These are phyloP conservation scores for Symbiotaphrina buchneri DNA, from an alignment of 495 filamentous ascomycete species.

Conservation along the genomic window DNA sequence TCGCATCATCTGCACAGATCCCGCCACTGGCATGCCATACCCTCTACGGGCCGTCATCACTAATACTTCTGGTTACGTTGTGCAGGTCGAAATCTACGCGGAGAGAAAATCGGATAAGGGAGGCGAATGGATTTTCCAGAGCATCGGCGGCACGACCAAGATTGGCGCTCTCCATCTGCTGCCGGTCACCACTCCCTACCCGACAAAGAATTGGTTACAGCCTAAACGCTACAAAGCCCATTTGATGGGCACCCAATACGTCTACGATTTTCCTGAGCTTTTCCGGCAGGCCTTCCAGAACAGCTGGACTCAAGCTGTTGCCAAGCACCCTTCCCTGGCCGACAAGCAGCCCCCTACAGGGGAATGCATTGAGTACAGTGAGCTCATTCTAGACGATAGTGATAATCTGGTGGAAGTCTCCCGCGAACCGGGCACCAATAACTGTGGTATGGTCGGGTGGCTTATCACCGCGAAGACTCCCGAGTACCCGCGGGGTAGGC, in stretches of 20 bases:
- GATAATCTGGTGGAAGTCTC: conserved; percentile 83
- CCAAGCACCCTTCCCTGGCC: conserved; percentile 43
- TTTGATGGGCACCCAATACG: conserved; percentile 96
- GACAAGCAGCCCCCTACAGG: conserved; percentile 66
- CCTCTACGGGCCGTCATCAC: conserved; percentile 91
- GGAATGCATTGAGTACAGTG: conserved; percentile 88
- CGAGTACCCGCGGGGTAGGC: conserved; percentile 83
- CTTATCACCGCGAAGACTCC: conserved; percentile 89
- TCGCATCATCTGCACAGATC: conserved; percentile 91
- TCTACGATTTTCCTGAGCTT: conserved; percentile 98
- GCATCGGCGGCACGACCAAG: conserved; percentile 84
- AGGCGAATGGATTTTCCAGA: conserved; percentile 92
- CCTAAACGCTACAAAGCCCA: conserved; percentile 99
- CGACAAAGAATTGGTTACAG: conserved; percentile 95
- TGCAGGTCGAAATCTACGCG: conserved; percentile 91
- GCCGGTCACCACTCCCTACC: conserved; percentile 77
- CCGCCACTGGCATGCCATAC: conserved; percentile 61
- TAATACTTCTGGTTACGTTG: conserved; percentile 97
- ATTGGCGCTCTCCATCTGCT: conserved; percentile 89
- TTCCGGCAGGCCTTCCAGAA: conserved; percentile 97
- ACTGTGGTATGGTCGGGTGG: conserved; percentile 97
- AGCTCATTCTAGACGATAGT: conserved; percentile 81
- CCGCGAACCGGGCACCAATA: conserved; percentile 85
- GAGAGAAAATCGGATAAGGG: conserved; percentile 88
- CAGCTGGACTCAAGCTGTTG: conserved; percentile 57